Percentiles rank a stretch among this genome's conserved stretches.
Conservation (phyloP, 345 rosid species). For the Eucalyptus lansdowneana region DNA sequence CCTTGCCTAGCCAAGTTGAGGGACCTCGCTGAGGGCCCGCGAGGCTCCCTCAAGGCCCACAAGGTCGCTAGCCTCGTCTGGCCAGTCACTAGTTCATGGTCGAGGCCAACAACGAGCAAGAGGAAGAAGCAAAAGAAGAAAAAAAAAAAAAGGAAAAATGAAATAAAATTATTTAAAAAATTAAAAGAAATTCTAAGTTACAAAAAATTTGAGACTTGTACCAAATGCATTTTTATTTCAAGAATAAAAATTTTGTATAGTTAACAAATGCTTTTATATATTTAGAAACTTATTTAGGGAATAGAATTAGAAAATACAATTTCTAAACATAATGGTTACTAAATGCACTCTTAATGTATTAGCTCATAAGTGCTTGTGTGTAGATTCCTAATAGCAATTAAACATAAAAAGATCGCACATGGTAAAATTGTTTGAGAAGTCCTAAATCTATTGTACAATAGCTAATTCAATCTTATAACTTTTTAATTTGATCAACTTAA, state of each 20-base stretch:
- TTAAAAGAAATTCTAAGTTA: too few species aligned
- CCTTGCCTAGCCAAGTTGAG: too few species aligned
- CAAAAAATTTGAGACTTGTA: too few species aligned
- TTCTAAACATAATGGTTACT: fast-evolving
- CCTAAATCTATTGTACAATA: too few species aligned
- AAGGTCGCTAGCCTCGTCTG: fast-evolving
- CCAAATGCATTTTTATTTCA: too few species aligned
- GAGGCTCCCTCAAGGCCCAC: fast-evolving
- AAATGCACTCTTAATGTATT: background rate
- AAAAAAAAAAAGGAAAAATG: too few species aligned
- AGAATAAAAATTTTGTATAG: too few species aligned
- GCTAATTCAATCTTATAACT: fast-evolving
- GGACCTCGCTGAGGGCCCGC: fast-evolving
- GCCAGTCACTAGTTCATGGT: fast-evolving
- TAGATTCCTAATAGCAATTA: background rate
- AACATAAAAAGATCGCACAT: background rate
- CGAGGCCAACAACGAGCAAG: too few species aligned
- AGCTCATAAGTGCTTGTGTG: background rate
- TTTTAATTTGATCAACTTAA: background rate
- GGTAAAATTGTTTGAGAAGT: background rate
- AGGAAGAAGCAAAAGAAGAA: too few species aligned
- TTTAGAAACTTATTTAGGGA: too few species aligned
- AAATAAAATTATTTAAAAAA: too few species aligned
- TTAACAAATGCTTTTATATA: fast-evolving
- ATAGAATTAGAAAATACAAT: too few species aligned